Evolutionary conservation across 495 filamentous ascomycete species (phyloP).

Genomic region (Glarea lozoyensis): DNA sequence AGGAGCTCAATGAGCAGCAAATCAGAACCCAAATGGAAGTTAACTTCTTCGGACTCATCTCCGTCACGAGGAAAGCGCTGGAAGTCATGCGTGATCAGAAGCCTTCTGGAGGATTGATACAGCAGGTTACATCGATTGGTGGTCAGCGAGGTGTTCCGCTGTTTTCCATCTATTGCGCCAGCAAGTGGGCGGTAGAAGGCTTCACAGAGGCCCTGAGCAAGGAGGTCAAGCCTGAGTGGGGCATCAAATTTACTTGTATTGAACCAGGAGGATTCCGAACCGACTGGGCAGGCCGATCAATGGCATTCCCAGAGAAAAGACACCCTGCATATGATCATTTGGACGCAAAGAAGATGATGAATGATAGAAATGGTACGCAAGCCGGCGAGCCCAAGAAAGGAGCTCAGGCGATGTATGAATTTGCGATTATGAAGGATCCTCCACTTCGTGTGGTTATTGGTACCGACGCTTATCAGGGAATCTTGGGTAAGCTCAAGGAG

Average conservation of each 20-base stretch:
- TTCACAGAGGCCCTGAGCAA: conserved; percentile 44
- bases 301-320: conserved; percentile 23
- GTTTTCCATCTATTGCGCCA: conserved; percentile 43
- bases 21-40: conserved; percentile 38
- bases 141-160: conserved; percentile 37
- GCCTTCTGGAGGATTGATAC: conserved; percentile 37
- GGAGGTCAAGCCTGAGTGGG: conserved; percentile 44
- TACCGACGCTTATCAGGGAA: conserved; percentile 30
- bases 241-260: conserved; percentile 27
- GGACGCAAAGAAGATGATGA: conserved; percentile 28
- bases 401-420: conserved; percentile 36
- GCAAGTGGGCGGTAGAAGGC: conserved; percentile 47
- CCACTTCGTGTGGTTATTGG: conserved; percentile 35
- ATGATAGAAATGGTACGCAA: conserved; percentile 28
- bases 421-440: conserved; percentile 36
- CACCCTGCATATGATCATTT: conserved; percentile 36
- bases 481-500: conserved; percentile 31
- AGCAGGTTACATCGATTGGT: conserved; percentile 46
- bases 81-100: conserved; percentile 36
- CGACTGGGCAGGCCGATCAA: not conserved
- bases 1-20: conserved; percentile 30
- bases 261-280: conserved; percentile 28
- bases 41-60: conserved; percentile 44
- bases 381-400: conserved; percentile 36
- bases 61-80: conserved; percentile 34